phyloP scores from a whole-genome alignment of 208 protist genomes.

The Zelonia costaricensis region DNA sequence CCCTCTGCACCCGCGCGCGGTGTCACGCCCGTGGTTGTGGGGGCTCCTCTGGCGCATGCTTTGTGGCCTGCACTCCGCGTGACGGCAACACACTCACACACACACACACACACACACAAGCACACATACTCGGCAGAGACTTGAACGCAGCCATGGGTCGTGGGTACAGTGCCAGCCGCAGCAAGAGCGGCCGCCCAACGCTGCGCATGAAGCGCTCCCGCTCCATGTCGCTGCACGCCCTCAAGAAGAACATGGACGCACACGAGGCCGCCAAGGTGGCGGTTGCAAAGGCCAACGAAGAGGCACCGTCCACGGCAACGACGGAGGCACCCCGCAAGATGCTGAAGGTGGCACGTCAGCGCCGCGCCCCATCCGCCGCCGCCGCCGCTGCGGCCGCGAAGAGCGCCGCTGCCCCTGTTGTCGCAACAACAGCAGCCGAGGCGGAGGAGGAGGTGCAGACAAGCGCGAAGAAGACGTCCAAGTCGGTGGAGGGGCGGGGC shows the following conservation, averaged over 20 bases:
- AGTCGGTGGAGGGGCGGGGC: neutral
- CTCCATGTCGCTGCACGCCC: slow-evolving; percentile 46
- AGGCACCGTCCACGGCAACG: neutral
- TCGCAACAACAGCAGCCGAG: neutral
- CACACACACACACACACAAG: neutral
- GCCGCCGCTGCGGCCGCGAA: neutral
- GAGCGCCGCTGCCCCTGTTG: neutral
- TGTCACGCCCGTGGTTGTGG: too few species aligned
- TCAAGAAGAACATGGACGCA: slow-evolving; percentile 34
- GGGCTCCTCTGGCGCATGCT: too few species aligned
- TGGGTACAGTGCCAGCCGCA: slow-evolving; percentile 81
- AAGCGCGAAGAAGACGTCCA: neutral
- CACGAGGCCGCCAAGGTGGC: slow-evolving; percentile 7
- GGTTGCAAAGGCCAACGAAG: neutral
- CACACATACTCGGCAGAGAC: neutral
- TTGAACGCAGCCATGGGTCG: slow-evolving; percentile 65
- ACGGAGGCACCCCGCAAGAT: slow-evolving; percentile 21
- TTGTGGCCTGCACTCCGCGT: neutral
- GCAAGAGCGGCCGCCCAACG: slow-evolving; percentile 76
- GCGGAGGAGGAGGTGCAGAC: too few species aligned
- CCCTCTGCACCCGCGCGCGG: too few species aligned
- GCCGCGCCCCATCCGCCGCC: slow-evolving; percentile 14
- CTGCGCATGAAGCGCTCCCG: slow-evolving; percentile 71
- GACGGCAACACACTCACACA: slow-evolving; percentile 1
- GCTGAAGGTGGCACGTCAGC: slow-evolving; percentile 21